Conservation (phyloP, 1,284 basidiomycete genomes). For the Sporisorium sorghi region DNA sequence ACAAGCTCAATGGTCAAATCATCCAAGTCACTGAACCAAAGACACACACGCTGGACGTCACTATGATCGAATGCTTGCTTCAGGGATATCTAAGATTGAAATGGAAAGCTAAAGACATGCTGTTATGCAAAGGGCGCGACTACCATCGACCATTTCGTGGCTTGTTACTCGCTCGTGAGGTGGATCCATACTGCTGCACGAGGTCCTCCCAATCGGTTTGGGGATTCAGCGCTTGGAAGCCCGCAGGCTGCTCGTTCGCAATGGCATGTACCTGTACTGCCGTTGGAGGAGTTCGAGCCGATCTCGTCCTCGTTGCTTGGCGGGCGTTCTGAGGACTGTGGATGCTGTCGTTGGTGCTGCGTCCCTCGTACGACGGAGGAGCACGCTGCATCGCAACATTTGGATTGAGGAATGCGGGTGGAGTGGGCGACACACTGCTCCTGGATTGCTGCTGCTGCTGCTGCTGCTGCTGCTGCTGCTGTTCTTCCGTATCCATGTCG, state of each 20-base stretch:
- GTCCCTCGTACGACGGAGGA: slow-evolving; percentile 13
- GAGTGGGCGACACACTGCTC: not conserved
- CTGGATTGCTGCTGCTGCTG: not conserved
- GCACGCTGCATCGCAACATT: not conserved
- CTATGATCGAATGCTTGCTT: not conserved
- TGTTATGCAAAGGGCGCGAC: not conserved
- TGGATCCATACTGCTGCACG: slow-evolving; percentile 17
- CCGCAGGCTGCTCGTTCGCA: not conserved
- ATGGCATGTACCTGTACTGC: no score
- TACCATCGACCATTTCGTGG: slow-evolving; percentile 24
- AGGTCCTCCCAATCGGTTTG: slow-evolving; percentile 35
- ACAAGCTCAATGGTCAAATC: no score
- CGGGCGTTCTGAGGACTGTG: slow-evolving; percentile 28
- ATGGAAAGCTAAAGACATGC: slow-evolving; percentile 7
- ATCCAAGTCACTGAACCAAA: no score
- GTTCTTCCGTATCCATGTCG: slow-evolving; percentile 33
- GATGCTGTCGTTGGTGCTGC: slow-evolving; percentile 37
- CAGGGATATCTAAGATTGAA: slow-evolving; percentile 4
- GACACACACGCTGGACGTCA: no score
- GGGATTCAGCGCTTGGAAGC: slow-evolving; percentile 27
- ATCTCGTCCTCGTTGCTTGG: not conserved
- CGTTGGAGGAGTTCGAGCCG: not conserved
- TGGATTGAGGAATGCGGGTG: not conserved
- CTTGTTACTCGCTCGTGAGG: not conserved
- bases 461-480: not conserved